Percentiles rank a stretch among this genome's conserved stretches.
Evolutionary conservation across 179 eudicot genomes (phyloP).

Genomic region (Beta corolliflora): DNA sequence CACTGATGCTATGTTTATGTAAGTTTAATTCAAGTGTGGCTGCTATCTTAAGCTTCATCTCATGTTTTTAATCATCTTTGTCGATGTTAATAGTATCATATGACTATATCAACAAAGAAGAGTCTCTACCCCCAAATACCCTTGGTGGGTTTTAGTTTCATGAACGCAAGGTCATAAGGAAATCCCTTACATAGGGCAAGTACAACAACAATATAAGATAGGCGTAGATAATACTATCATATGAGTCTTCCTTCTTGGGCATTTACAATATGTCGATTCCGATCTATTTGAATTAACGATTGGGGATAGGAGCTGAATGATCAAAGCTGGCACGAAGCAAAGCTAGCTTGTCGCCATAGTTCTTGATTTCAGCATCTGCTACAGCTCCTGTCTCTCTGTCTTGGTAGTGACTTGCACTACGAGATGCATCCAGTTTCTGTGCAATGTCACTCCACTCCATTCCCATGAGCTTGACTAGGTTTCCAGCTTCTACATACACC

Average conservation of each 20-base stretch:
- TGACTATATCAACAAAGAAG: no score
- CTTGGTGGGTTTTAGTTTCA: no score
- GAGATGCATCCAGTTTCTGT: conserved; percentile 4
- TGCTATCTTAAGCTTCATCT: background rate
- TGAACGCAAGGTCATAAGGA: no score
- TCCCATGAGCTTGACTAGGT: background rate
- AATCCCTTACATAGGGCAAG: no score
- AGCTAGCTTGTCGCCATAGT: conserved; percentile 13
- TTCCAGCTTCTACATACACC: conserved; percentile 29
- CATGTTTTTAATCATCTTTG: background rate
- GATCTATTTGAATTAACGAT: background rate
- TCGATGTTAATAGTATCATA: background rate
- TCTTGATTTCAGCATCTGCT: conserved; percentile 2
- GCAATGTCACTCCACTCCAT: conserved; percentile 17
- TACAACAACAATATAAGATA: background rate
- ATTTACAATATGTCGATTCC: background rate
- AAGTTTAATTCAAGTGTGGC: background rate
- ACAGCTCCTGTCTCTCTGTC: conserved; percentile 13
- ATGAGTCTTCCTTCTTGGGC: background rate
- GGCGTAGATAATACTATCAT: background rate
- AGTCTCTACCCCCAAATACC: no score
- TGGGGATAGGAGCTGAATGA: background rate
- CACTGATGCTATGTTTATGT: conserved; percentile 1
- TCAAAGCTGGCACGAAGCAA: conserved; percentile 1
- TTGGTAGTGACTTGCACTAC: background rate